phyloP scores from a whole-genome alignment of 495 filamentous ascomycete genomes.

The Staphylotrichum longicolle region DNA sequence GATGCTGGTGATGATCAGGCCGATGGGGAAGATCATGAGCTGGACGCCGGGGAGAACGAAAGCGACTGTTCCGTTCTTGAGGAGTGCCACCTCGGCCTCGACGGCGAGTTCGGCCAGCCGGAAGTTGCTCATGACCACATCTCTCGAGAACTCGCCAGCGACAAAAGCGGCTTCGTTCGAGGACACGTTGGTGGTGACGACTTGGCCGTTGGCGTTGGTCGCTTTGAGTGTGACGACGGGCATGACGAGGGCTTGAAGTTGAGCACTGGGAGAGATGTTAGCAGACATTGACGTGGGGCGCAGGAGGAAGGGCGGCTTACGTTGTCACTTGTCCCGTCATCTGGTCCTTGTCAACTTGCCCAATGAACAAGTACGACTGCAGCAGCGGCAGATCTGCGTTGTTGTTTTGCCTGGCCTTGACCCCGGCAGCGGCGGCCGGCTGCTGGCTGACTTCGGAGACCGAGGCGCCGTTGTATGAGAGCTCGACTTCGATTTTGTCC shows the following conservation, averaged over 20 bases:
- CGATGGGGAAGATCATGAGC: conserved; percentile 66
- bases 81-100: conserved; percentile 30
- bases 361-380: conserved; percentile 54
- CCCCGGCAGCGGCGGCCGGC: conserved; percentile 11
- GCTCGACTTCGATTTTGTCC: conserved; percentile 54
- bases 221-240: conserved; percentile 61
- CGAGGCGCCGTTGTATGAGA: conserved; percentile 60
- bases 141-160: conserved; percentile 60
- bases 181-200: conserved; percentile 59
- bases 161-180: conserved; percentile 67
- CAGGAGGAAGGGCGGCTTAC: conserved; percentile 32
- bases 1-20: conserved; percentile 60
- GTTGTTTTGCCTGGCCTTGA: conserved; percentile 19
- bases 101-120: conserved; percentile 42
- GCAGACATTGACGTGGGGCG: not conserved
- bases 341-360: conserved; percentile 48
- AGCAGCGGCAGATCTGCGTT: conserved; percentile 35
- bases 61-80: conserved; percentile 44
- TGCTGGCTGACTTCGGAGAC: conserved; percentile 45
- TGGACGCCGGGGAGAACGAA: conserved; percentile 67
- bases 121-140: conserved; percentile 44
- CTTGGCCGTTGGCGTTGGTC: conserved; percentile 40
- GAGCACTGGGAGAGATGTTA: conserved; percentile 40
- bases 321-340: conserved; percentile 40
- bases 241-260: conserved; percentile 59